Percentiles rank a stretch among this genome's conserved stretches.
Evolutionary conservation across 441 rosid species (phyloP).

Genomic region (Brassica balearica): DNA sequence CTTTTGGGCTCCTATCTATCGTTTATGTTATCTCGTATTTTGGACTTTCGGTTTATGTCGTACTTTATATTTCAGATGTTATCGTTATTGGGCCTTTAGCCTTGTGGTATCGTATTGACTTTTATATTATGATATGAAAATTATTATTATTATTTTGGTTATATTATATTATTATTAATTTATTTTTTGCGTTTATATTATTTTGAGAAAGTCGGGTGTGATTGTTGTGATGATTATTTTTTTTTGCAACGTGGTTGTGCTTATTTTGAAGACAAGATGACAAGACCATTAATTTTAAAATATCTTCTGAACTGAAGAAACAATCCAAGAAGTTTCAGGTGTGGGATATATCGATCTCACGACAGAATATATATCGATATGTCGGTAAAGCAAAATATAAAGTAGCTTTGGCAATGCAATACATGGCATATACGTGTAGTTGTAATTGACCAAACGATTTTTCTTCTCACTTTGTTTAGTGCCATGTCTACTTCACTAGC

Average conservation of each 20-base stretch:
- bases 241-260: not conserved
- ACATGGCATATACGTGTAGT: slow-evolving; percentile 13
- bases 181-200: too few relatives aligned
- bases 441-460: slow-evolving; percentile 31
- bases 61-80: too few relatives aligned
- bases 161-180: too few relatives aligned
- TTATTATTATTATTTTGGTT: too few relatives aligned
- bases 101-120: too few relatives aligned
- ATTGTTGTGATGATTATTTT: not conserved
- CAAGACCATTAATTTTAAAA: not conserved
- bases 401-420: slow-evolving; percentile 25
- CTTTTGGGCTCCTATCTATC: too few relatives aligned
- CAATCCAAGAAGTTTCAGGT: slow-evolving; percentile 30
- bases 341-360: not conserved
- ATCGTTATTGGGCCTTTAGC: too few relatives aligned
- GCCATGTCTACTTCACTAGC: slow-evolving; percentile 31
- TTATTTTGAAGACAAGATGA: slow-evolving; percentile 8
- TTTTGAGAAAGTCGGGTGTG: too few relatives aligned
- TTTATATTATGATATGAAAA: too few relatives aligned
- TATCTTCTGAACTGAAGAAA: slow-evolving; percentile 24
- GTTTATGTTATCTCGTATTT: too few relatives aligned
- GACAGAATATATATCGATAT: slow-evolving; percentile 15
- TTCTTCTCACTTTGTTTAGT: slow-evolving; percentile 27
- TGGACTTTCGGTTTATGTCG: too few relatives aligned
- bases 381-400: slow-evolving; percentile 24